Evolutionary conservation across 176 grass and related monocot genomes (phyloP), one percentile per base, ranked within the genome.

Genomic region (Alopecurus myosuroides): DNA sequence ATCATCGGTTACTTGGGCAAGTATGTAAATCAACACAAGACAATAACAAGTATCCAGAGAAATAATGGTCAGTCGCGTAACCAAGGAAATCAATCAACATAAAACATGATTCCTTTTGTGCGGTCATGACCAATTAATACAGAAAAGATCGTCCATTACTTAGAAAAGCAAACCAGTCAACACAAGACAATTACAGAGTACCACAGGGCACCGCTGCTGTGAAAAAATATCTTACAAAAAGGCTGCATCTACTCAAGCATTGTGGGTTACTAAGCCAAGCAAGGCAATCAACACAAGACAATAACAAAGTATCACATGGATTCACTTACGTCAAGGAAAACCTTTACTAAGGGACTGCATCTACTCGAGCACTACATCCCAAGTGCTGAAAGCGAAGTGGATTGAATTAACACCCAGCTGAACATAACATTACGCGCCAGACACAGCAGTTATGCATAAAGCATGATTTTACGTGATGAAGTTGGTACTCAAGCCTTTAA

Each of bases 71-170:
- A 74, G 46, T 49, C 42, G 26, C 23, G 30, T 30, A 30, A 42
- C 70, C 42, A 49, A 72, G 40, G 69, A 45, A 66, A 74, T 74
- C 42, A 74, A 74, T 74, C 70, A 74, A 74, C 70, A 49, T 74
- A 74, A 31, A 49, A 74, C 15, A 48, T 17, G 14, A 30, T 74
- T 49, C 70, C 42, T 74, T 44, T 12, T 36, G 42, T 28, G 29
- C 45, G 34, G 29, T 30, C 70, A 84, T 63, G 56, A 75, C 40
- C 60, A 83, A 74, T 63, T 48, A 75, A 63, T 40, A 53, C 23
- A 63, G 25, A n/a, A 46, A 84, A 84, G 20, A 36, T 36, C 31
- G 4, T 74, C 3, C 4, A 11, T 49, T 41, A 73, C 19, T 74
- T 31, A 46, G 28, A 35, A 15, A 71, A 51, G 31, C 33, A 55